Evolutionary conservation across 345 rosid genomes (phyloP).

Genomic region (Ailanthus altissimus): DNA sequence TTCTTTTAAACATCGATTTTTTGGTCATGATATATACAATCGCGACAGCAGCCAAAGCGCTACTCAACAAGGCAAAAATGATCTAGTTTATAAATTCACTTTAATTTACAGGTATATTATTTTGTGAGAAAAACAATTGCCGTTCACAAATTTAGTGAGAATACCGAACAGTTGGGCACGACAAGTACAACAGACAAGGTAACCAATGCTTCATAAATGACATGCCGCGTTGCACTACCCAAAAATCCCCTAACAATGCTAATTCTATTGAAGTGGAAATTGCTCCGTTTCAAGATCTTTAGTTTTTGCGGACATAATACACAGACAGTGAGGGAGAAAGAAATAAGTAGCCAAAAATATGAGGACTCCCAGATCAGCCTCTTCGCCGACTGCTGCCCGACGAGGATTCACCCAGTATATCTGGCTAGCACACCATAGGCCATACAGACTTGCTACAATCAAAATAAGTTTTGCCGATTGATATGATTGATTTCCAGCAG

Average conservation of each 20-base stretch:
- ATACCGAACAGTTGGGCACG: not conserved
- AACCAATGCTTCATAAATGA: not conserved
- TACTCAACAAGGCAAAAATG: not conserved
- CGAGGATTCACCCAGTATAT: slow-evolving; percentile 58
- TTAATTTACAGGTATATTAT: not conserved
- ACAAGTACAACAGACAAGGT: not conserved
- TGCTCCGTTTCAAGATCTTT: slow-evolving; percentile 29
- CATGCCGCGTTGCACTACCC: not conserved
- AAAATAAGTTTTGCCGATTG: slow-evolving; percentile 42
- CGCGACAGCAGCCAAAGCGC: not conserved
- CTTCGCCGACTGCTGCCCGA: slow-evolving; percentile 70
- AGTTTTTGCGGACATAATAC: slow-evolving; percentile 48
- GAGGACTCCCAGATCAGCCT: slow-evolving; percentile 72
- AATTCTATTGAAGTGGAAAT: slow-evolving; percentile 35
- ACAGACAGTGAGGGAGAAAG: slow-evolving; percentile 55
- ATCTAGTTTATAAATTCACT: not conserved
- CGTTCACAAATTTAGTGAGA: not conserved
- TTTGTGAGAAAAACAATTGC: not conserved
- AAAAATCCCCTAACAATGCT: not conserved
- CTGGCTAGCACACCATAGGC: slow-evolving; percentile 68
- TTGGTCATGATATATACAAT: too few species aligned
- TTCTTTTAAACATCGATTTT: not conserved
- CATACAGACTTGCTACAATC: slow-evolving; percentile 45
- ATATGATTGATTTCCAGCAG: slow-evolving; percentile 31
- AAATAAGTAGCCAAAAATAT: slow-evolving; percentile 49